Evolutionary conservation across 148 eudicot genomes (phyloP), one percentile per base, ranked within the genome.

Genomic region (Chenopodium album): DNA sequence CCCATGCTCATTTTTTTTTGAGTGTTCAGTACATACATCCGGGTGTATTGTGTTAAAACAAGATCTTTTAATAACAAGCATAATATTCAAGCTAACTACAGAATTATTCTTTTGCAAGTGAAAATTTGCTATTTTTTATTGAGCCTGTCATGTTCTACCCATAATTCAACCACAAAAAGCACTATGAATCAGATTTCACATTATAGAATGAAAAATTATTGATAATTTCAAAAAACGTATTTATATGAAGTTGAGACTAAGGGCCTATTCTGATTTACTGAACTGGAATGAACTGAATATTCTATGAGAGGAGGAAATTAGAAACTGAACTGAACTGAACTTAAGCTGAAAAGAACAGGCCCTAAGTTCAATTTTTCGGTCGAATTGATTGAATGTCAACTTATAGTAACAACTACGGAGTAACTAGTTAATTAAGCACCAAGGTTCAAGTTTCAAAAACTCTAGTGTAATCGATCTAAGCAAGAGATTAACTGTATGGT

Each of bases 371-470:
- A 56, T 56, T 14, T 41, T 41, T 5, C 7, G 44, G 44, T 69
- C 19, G 10, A 17, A 69, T 20, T 31, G 9, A 34, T 28, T 0
- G 4, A 41, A 72, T 56, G 23, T 3, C 60, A 62, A 19, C 59
- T 37, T 71, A 59, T n/a, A 22, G 75, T 37, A 19, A 56, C 62
- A 50, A 50, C 16, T 32, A 56, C 44, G 8, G 44, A 56, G 14
- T 68, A 48, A 22, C 70, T 52, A 79, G 41, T 26, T 41, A 77
- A 50, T 32, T 46, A 29, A 9, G 5, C 71, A 64, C 22, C 4
- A 56, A 56, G 80, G 78, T 84, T 77, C 84, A 84, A 84, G 86
- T 84, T 76, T 73, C 86, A 65, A 84, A 29, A 72, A 77, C 17
- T 34, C 50, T 71, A 10, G 31, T 52, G 46, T 41, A 56, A 31